Percentiles rank a stretch among this genome's conserved stretches.
Evolutionary conservation across 176 grass and related monocot genomes (phyloP).

Genomic region (Musa itinerans): DNA sequence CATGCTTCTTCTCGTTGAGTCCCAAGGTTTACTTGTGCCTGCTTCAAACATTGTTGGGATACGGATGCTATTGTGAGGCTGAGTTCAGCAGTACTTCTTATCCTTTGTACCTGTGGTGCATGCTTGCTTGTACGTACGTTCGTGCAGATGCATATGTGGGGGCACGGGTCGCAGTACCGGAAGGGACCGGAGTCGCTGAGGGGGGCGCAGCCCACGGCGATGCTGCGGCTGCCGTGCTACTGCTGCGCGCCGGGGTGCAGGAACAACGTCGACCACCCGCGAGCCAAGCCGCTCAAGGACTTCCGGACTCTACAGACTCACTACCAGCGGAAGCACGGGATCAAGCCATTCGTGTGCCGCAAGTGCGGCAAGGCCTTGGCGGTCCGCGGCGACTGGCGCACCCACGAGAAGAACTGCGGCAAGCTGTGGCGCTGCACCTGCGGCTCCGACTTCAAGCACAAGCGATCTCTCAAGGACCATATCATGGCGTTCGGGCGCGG

Average conservation of each 20-base stretch:
- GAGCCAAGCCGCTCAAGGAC: conserved; percentile 59
- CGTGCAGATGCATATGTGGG: conserved; percentile 76
- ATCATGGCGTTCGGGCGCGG: conserved; percentile 47
- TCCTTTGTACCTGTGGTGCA: too few relatives aligned
- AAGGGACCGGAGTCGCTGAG: conserved; percentile 67
- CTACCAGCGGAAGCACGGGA: conserved; percentile 74
- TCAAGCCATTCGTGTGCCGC: conserved; percentile 89
- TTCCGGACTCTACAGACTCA: conserved; percentile 75
- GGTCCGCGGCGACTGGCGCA: conserved; percentile 78
- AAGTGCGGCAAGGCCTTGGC: conserved; percentile 83
- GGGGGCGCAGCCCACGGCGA: conserved; percentile 62
- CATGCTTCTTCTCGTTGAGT: too few relatives aligned
- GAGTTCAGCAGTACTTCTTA: neutral
- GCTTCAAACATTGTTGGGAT: too few relatives aligned
- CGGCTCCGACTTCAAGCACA: conserved; percentile 86
- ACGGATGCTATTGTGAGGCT: too few relatives aligned
- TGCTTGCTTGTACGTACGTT: neutral
- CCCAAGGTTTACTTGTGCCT: too few relatives aligned
- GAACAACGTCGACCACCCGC: conserved; percentile 69
- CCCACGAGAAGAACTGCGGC: conserved; percentile 89
- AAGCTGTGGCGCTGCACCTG: conserved; percentile 80
- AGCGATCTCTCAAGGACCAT: conserved; percentile 73
- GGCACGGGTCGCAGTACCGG: conserved; percentile 65
- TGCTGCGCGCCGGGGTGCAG: conserved; percentile 60
- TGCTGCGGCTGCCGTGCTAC: conserved; percentile 73